These are phyloP conservation scores for Ramularia endophylla DNA, from an alignment of 2,329 filamentous ascomycete species.

Conservation along the genomic window DNA sequence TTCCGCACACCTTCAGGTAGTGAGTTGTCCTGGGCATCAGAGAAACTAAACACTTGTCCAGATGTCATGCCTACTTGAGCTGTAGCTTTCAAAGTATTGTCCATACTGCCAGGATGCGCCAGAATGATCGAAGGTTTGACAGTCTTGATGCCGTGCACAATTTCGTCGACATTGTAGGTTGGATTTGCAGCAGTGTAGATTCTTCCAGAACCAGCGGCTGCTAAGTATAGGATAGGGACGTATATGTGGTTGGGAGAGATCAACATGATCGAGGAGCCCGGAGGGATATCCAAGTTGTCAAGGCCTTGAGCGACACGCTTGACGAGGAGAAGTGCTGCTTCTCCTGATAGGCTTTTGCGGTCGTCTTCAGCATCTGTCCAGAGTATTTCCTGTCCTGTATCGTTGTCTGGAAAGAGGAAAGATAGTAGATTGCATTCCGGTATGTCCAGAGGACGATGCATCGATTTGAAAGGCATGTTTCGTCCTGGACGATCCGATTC, in stretches of 20 bases:
- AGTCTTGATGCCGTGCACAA: too few species aligned
- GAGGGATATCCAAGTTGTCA: slow-evolving; percentile 4
- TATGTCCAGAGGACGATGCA: slow-evolving; percentile 2
- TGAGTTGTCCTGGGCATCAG: too few species aligned
- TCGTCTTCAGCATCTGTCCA: slow-evolving; percentile 9
- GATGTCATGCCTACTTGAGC: too few species aligned
- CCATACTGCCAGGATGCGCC: too few species aligned
- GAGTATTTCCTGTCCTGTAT: slow-evolving; percentile 3
- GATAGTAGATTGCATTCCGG: slow-evolving; percentile 9
- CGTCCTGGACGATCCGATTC: too few species aligned
- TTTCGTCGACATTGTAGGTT: too few species aligned
- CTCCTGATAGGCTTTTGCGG: slow-evolving; percentile 1
- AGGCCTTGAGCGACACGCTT: slow-evolving; percentile 26
- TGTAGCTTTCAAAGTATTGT: too few species aligned
- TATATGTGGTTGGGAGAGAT: slow-evolving; percentile 4
- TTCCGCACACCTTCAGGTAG: too few species aligned
- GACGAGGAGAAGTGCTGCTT: slow-evolving; percentile 4
- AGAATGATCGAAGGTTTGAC: too few species aligned
- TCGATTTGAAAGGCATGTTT: slow-evolving; percentile 8
- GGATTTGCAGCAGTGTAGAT: too few species aligned
- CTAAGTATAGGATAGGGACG: slow-evolving; percentile 1
- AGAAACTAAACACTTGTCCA: too few species aligned
- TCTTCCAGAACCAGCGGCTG: too few species aligned
- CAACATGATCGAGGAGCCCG: neutral
- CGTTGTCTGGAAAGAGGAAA: slow-evolving; percentile 6